Base-by-base conservation (phyloP, 1,139 yeast species). In the Blastobotrys ciferrii region DNA sequence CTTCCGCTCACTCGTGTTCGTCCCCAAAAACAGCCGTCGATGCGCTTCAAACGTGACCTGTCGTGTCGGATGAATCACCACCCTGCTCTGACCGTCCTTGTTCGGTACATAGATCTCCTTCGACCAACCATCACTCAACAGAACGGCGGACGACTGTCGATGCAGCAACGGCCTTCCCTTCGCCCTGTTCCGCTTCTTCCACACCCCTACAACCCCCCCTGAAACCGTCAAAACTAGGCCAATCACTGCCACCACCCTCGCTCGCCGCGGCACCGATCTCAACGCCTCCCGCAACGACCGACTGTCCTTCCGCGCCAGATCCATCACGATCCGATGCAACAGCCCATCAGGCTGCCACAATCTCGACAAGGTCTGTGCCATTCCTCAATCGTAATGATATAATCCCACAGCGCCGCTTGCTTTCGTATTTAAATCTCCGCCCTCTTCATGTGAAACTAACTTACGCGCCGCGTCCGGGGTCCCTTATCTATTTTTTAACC, bases 1-100 rank as follows among this genome's bases (percentile, higher is more conserved):
- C 65, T 74, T 59, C 45, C 37, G 42, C 56, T 57, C 57, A 48
- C 72, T 74, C 44, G 73, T 67, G 45, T 68, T 61, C 49, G 77
- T 77, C 56, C 76, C 76, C 57, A 82, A 76, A 61, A 84, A 83
- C 42, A 79, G 64, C 50, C 83, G 74, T 61, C 81, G 77, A 63
- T 84, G 89, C 4, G 85, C 84, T 48, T 87, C 89, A 61, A 81
- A 82, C 51, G 72, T 76, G 58, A 80, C 85, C 53, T 70, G 63
- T 56, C 77, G 76, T 2, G 85, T 80, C 35, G 80, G 79, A n/a
- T 81, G 77, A 13, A 84, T 76, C 32, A 75, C 74, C 32, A 84
- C 77, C 38, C 80, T 67, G 17, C 76, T 64, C 48, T 71, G 72
- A 14, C 76, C 75, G 30, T 65, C 62, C 47, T 72, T 70, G 33